Evolutionary conservation across 1,284 basidiomycete species (phyloP), one percentile per base, ranked within the genome.

Genomic region (Cryptococcus deneoformans): DNA sequence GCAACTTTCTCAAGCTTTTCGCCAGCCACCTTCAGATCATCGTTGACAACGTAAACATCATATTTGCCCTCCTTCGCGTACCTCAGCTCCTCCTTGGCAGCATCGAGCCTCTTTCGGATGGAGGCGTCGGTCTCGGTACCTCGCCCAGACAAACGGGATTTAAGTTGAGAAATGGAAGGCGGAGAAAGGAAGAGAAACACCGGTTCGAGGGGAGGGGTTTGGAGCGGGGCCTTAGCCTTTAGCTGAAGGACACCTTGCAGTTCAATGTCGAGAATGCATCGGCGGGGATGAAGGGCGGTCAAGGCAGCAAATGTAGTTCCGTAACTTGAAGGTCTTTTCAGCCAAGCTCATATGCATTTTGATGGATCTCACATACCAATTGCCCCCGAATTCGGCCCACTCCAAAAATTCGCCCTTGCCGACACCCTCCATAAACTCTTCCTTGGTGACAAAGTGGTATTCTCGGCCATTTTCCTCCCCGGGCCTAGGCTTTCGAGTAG

Each of bases 211-310:
- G 85, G 78, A 0, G 81, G 75, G 62, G 66, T 88, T 56, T 73
- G 80, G 54, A 84, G 76, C 0, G 70, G 69, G 34, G 73, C 75
- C 85, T 82, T 80, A 37, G 82, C 77, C 75, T 92, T 93, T 71
- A 98, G 87, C 77, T 93, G 87, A 63, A 86, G 86, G 57, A 97
- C 90, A 54, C 93, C 93, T 89, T 96, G 93, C 11, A 92, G 87
- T 73, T 99, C 95, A 64, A 99, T 99, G 76, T 99, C 95, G 46
- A 99, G 84, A 54, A 99, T 87, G 73, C 95, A 98, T 12, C 92
- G 79, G 54, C 75, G 82, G 40, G 87, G 88, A 40, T 72, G 58
- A 37, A 85, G 82, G 53, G 80, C 82, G 56, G 79, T 72, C 20
- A 86, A 80, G 7, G 84, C 87, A 62, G 85, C 83, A 62, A 88